Conservation (phyloP, 2,329 filamentous ascomycete genomes). For the Aplosporella prunicola region DNA sequence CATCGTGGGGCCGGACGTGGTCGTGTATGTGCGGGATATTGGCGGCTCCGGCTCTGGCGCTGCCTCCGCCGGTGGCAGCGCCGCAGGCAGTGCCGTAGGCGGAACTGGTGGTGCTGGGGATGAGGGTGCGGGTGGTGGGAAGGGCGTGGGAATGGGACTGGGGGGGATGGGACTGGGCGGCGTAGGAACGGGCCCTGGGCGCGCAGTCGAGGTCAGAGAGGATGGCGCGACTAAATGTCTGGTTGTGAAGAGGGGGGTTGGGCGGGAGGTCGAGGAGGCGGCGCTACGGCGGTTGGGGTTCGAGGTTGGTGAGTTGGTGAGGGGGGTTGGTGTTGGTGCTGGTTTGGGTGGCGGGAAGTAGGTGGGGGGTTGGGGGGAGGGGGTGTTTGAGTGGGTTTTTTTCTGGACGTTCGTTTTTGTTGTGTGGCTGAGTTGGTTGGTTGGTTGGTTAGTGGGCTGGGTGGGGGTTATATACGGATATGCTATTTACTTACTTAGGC, state of each 20-base stretch:
- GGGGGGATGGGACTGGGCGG: conserved; percentile 8
- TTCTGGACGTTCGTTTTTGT: too few species aligned
- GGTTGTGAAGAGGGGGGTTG: conserved; percentile 27
- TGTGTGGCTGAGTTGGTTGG: too few species aligned
- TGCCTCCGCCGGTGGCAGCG: neutral
- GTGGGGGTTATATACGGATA: too few species aligned
- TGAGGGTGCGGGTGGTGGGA: neutral
- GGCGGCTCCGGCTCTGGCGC: conserved; percentile 14
- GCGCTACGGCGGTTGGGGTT: conserved; percentile 69
- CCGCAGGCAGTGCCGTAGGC: neutral
- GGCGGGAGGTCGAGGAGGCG: conserved; percentile 28
- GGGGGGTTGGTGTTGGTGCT: conserved; percentile 16
- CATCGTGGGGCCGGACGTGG: conserved; percentile 70
- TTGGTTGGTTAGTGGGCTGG: too few species aligned
- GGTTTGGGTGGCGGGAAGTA: neutral
- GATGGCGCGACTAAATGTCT: conserved; percentile 30
- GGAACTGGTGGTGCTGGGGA: neutral
- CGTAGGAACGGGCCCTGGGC: too few species aligned
- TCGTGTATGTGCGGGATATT: conserved; percentile 52
- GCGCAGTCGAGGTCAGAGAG: conserved; percentile 34
- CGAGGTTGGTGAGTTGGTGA: conserved; percentile 77
- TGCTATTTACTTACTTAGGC: too few species aligned
- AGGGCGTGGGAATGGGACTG: too few species aligned
- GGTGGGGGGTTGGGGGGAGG: neutral
- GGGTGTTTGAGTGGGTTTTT: neutral